Percentiles rank a stretch among this genome's conserved stretches.
Conservation (phyloP, 768 basidiomycete species). For the Kwoniella dendrophila region DNA sequence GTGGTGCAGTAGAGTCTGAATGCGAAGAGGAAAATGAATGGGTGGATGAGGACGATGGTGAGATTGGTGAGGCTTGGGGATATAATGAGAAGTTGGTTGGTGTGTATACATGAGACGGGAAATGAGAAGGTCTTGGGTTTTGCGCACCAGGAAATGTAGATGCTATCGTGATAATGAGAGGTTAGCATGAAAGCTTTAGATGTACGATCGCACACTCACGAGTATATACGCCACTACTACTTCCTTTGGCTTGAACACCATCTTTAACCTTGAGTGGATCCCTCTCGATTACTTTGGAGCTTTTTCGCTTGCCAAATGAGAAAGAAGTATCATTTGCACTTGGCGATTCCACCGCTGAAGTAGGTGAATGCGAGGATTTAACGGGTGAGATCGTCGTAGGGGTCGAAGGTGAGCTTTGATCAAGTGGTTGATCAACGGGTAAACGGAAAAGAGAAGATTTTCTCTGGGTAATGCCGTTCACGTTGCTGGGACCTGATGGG, state of each 20-base stretch:
- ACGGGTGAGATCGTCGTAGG: not conserved
- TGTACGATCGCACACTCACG: constrained; percentile 12
- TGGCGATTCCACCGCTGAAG: not conserved
- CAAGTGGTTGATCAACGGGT: constrained; percentile 18
- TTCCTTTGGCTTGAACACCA: constrained; percentile 12
- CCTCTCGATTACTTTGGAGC: constrained; percentile 1
- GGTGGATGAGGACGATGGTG: constrained; percentile 20
- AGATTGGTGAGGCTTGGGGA: constrained; percentile 9
- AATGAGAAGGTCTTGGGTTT: constrained; percentile 29
- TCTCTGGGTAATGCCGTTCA: constrained; percentile 2
- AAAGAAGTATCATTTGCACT: constrained; percentile 9
- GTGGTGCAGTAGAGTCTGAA: constrained; percentile 24
- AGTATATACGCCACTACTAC: constrained; percentile 32
- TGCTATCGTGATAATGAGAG: constrained; percentile 6
- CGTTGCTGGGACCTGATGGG: not conserved
- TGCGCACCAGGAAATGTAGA: constrained; percentile 29
- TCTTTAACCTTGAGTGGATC: constrained; percentile 29
- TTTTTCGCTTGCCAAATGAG: constrained; percentile 12
- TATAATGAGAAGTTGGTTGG: constrained; percentile 26
- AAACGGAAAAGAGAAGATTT: constrained; percentile 15
- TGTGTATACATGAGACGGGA: constrained; percentile 29
- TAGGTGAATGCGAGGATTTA: not conserved
- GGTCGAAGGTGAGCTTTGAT: not conserved
- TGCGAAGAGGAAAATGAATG: constrained; percentile 20
- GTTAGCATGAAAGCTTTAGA: not conserved